Percentiles rank a stretch among this genome's conserved stretches.
Conservation (phyloP, 345 rosid genomes). For the Alliaria petiolata region DNA sequence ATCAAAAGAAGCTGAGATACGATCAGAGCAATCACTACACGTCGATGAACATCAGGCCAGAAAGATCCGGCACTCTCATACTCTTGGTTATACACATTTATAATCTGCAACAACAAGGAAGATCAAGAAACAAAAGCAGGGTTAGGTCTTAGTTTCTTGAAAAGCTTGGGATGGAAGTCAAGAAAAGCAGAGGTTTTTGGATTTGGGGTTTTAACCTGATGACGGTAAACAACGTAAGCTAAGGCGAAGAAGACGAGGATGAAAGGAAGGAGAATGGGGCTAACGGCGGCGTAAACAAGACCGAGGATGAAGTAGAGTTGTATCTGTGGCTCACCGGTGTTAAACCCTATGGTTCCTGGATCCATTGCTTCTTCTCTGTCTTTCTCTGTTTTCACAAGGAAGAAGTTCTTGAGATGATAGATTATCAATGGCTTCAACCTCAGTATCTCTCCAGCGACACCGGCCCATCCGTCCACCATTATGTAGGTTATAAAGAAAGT, state of each 20-base stretch:
- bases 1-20: constrained; percentile 75
- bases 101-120: constrained; percentile 44
- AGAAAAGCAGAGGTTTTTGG: background rate
- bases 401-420: constrained; percentile 73
- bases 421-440: constrained; percentile 77
- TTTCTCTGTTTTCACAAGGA: constrained; percentile 88
- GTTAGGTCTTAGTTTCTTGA: background rate
- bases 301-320: constrained; percentile 96
- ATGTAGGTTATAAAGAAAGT: constrained; percentile 93
- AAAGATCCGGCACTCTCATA: constrained; percentile 93
- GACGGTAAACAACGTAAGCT: constrained; percentile 87
- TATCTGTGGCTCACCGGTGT: constrained; percentile 89
- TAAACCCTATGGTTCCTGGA: constrained; percentile 89
- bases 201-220: no score
- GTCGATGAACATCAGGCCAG: constrained; percentile 94
- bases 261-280: constrained; percentile 87
- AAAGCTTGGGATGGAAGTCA: background rate
- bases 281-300: constrained; percentile 82
- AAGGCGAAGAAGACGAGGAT: constrained; percentile 74
- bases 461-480: constrained; percentile 99
- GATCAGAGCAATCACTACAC: constrained; percentile 59
- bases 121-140: background rate
- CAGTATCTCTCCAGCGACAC: constrained; percentile 90
- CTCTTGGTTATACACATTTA: constrained; percentile 89
- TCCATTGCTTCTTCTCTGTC: constrained; percentile 97